Conservation (phyloP, 2,329 filamentous ascomycete genomes). For the Remersonia thermophila region DNA sequence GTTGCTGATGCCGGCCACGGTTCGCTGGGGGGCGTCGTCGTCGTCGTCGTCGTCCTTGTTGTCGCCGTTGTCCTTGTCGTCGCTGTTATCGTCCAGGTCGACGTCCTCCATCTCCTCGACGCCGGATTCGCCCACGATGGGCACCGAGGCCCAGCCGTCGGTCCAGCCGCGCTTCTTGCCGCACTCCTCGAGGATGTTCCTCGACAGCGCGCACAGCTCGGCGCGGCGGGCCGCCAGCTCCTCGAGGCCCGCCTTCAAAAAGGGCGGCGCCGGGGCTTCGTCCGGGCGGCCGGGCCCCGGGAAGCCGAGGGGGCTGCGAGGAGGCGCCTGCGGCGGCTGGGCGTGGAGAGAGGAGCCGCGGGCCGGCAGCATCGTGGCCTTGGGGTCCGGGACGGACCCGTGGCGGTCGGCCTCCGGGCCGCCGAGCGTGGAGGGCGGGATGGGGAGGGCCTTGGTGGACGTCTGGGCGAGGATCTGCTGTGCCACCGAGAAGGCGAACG, state of each 20-base stretch:
- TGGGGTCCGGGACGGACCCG: constrained; percentile 51
- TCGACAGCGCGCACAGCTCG: constrained; percentile 67
- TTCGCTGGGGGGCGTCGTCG: constrained; percentile 7
- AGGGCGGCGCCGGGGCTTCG: constrained; percentile 31
- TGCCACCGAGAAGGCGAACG: constrained; percentile 65
- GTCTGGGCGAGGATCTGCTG: constrained; percentile 70
- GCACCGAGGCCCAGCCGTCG: constrained; percentile 58
- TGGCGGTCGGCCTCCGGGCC: constrained; percentile 43
- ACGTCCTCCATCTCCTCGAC: constrained; percentile 44
- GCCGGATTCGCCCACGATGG: constrained; percentile 33
- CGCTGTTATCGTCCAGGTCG: constrained; percentile 34
- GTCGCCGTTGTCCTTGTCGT: constrained; percentile 16
- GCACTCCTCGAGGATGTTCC: constrained; percentile 64
- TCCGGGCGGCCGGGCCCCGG: constrained; percentile 32
- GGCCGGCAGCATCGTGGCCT: constrained; percentile 58
- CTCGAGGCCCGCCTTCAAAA: constrained; percentile 56
- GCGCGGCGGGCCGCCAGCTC: constrained; percentile 73
- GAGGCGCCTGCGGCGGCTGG: constrained; percentile 24
- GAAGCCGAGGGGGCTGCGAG: constrained; percentile 41
- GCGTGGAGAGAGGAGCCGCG: constrained; percentile 48
- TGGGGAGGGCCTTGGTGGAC: constrained; percentile 53
- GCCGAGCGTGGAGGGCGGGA: constrained; percentile 46
- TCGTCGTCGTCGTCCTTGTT: neutral
- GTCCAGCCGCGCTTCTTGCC: constrained; percentile 64
- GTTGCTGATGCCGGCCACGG: constrained; percentile 38